Evolutionary conservation across 108 stramenopile genomes (phyloP), one percentile per base, ranked within the genome.

Genomic region (Skeletonema grethae): DNA sequence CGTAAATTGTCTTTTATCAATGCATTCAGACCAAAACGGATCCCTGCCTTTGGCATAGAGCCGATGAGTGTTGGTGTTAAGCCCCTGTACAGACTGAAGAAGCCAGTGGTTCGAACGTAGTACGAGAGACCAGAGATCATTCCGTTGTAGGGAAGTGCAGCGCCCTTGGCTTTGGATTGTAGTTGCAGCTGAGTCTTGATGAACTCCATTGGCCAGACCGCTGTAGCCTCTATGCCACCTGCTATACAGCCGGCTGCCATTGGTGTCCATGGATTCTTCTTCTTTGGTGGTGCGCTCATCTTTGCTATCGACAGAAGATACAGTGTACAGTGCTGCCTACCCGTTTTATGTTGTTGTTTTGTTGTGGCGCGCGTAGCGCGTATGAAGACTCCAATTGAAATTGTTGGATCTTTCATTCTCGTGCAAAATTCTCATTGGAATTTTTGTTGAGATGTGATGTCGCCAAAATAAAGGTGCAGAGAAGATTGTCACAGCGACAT

Each of bases 191-290:
- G 87, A 5, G 92, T 94, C 77, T 95, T 96, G 63, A 96, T 94
- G 72, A 82, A 97, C 72, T 99, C 98, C 95, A 99, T 97, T 10
- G 98, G 98, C 98, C 98, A 98, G 0, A 98, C 93, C 2, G 63
- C 50, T 9, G 90, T 91, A 0, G 93, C 93, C 79, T 94, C 93
- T 30, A 94, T 86, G 38, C 85, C 93, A 39, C 92, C 90, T 8
- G 90, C 90, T 32, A 91, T 72, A 67, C 91, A 94, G 10, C 93
- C 93, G 28, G 93, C 90, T 24, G 86, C 73, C 90, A 94, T 86
- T 66, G 93, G 84, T 28, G 86, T 80, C 45, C 90, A 75, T 34
- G 90, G 90, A 77, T 87, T 91, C 53, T 89, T 90, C 61, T 87
- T 83, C 65, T 88, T 89, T 13, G 69, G 55, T 13, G 72, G 61